Evolutionary conservation across 2,329 filamentous ascomycete genomes (phyloP), one percentile per base, ranked within the genome.

Genomic region (Pezicula rhizophila): DNA sequence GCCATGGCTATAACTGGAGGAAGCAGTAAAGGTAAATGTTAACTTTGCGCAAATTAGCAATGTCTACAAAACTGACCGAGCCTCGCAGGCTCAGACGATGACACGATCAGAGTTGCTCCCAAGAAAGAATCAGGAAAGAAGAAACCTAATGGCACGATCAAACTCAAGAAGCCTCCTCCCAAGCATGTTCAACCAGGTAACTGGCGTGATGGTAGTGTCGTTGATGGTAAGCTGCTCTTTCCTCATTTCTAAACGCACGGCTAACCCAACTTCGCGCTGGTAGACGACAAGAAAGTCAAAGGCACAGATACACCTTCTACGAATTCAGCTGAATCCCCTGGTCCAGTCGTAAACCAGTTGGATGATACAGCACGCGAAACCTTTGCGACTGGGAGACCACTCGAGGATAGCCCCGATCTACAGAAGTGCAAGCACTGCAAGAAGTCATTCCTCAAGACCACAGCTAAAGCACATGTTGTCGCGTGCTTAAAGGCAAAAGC

Each of bases 351-450:
- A 15, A 84, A 83, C 60, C 78, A 81, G 46, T 78, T 96, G 45
- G 88, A 95, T 60, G 84, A 90, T 52, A 80, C 75, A 52, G 82
- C 87, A 12, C 80, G 87, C 58, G 82, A 89, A 52, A 87, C 87
- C 4, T 96, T 96, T 66, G 76, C 82, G 4, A 91, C 85, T 42
- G 89, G 89, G 53, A 82, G 85, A 50, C 89, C 90, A 0, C 77
- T 95, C 57, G 84, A 90, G 59, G 91, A 96, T 62, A 76, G 75
- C 49, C 79, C 87, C 10, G 89, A 95, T 54, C 78, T 89, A 8
- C 83, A 93, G 45, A 78, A 86, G 57, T 99, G 92, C 77, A 96
- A 93, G 66, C 89, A 95, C 66, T 99, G 92, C 72, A 96, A 93
- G 69, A 91, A 95, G 60, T 87, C 87, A 45, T 80, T 96, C 11